Evolutionary conservation across 306 rosid species (phyloP).

Genomic region (Prunus campanulata): DNA sequence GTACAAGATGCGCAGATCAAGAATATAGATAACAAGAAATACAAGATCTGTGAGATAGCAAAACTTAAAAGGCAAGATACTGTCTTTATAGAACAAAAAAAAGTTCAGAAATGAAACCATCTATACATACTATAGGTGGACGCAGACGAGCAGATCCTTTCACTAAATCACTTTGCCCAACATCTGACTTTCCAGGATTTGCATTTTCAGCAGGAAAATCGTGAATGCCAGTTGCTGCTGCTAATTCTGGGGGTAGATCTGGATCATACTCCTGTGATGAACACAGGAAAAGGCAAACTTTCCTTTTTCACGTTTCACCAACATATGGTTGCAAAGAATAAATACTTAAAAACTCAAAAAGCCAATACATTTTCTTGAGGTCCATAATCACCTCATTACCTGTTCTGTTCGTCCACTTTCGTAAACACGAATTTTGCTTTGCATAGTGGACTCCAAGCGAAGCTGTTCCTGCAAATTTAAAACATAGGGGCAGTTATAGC

Average conservation of each 20-base stretch:
- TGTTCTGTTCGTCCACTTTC: constrained; percentile 98
- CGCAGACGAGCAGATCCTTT: constrained; percentile 70
- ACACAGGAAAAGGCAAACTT: constrained; percentile 11
- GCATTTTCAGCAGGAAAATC: constrained; percentile 56
- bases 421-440: constrained; percentile 94
- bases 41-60: neutral
- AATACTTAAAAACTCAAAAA: neutral
- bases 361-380: neutral
- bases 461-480: constrained; percentile 75
- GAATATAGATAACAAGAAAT: neutral
- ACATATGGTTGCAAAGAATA: neutral
- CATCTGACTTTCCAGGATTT: constrained; percentile 54
- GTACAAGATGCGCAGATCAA: neutral
- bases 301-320: neutral
- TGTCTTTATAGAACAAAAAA: neutral
- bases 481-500: constrained; percentile 19
- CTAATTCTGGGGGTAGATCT: constrained; percentile 97
- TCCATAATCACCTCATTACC: constrained; percentile 41
- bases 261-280: constrained; percentile 86
- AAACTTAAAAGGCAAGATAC: neutral
- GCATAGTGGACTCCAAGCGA: constrained; percentile 98
- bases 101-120: neutral
- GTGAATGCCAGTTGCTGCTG: constrained; percentile 85
- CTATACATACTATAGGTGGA: constrained; percentile 69
- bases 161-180: constrained; percentile 54